Base-by-base conservation (phyloP, 805 yeast species). In the Suhomyces emberorum region DNA sequence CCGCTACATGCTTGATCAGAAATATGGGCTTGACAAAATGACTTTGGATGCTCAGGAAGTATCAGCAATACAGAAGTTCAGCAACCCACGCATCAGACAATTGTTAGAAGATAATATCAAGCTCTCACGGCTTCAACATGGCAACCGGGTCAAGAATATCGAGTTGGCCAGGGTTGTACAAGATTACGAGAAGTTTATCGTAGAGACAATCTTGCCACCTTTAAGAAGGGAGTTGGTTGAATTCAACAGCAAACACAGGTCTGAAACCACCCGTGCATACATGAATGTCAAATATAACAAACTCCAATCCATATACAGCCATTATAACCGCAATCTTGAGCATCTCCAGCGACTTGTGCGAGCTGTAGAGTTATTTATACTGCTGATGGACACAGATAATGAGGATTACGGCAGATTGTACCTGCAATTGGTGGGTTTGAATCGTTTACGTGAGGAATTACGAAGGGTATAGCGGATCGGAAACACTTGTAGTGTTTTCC, bases 111-210 rank as follows among this genome's bases (percentile, higher is more conserved):
- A 67, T 33, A 63, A 55, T 32, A 43, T 45, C 27, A 49, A 51
- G 32, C 52, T 67, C 7, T 38, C 43, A 15, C 25, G 28, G 6
- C 34, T 65, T 5, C 47, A 50, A 26, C 39, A 38, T 14, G 36
- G 35, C 16, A 57, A 57, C 16, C 34, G 19, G 8, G 30, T 24
- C n/a, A 51, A 45, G 20, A 66, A 65, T 39, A 17, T 36, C 15
- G 47, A 61, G 21, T 41, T 63, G 5, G 36, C 47, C 11, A 33
- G 41, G 21, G 39, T 62, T 0, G 40, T 59, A 10, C 38, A 47
- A 15, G 52, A 52, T 15, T 67, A 65, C 46, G 69, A 65, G 34
- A 34, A 30, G 15, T 51, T 61, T n/a, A 47, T 65, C 3, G 38
- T 51, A 2, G 48, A 43, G 10, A 48, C 47, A 15, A 41, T 65